phyloP scores from a whole-genome alignment of 371 early-diverging fungal species.

The Fennellomyces sp. region DNA sequence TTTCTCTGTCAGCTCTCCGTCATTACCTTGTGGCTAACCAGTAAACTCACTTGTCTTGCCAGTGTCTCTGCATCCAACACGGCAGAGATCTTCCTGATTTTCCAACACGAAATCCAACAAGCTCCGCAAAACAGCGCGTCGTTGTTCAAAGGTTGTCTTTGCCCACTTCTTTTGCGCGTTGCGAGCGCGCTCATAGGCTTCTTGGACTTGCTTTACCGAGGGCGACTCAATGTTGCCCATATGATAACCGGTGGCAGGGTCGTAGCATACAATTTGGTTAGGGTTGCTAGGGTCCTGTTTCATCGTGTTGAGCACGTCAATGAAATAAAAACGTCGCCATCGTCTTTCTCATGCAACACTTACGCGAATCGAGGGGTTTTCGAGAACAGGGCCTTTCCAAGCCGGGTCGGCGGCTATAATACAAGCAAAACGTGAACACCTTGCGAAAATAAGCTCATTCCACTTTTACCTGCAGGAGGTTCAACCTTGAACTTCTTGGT shows the following conservation, averaged over 20 bases:
- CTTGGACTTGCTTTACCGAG: conserved; percentile 59
- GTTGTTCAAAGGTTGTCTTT: conserved; percentile 74
- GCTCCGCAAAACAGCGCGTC: conserved; percentile 74
- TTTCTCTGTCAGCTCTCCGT: no score
- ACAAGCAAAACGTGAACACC: neutral
- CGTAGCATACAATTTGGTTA: conserved; percentile 77
- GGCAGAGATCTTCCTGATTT: conserved; percentile 80
- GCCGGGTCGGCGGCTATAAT: conserved; percentile 41
- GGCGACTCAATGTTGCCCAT: conserved; percentile 69
- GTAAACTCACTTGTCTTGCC: conserved; percentile 74
- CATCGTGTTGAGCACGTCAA: no score
- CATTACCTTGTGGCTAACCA: no score
- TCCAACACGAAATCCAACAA: conserved; percentile 74
- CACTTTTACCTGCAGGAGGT: conserved; percentile 37
- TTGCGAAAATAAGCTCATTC: neutral
- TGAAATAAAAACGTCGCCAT: conserved; percentile 3
- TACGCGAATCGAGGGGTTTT: conserved; percentile 61
- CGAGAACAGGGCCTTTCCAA: conserved; percentile 59
- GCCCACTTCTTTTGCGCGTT: conserved; percentile 75
- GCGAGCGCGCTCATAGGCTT: conserved; percentile 58
- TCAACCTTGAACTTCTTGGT: conserved; percentile 37
- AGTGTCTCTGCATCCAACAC: conserved; percentile 79
- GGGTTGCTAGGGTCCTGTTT: conserved; percentile 61
- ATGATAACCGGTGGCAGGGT: conserved; percentile 84
- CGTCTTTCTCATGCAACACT: conserved; percentile 4